Conservation (phyloP, 2,329 filamentous ascomycete species). For the Penicillium sp. region DNA sequence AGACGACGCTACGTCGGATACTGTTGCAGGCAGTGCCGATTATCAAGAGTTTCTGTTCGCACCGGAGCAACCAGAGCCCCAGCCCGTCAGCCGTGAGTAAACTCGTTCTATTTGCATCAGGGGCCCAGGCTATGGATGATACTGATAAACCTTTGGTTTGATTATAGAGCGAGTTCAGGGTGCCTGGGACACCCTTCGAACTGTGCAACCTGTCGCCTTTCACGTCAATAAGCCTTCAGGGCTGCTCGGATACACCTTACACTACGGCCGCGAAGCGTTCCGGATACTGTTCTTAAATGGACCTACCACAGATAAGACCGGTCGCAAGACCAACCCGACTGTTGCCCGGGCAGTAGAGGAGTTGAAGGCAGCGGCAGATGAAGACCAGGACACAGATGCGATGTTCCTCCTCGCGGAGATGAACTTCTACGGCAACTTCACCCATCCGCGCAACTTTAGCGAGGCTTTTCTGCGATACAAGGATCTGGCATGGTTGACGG, state of each 20-base stretch:
- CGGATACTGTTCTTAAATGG: slow-evolving; percentile 62
- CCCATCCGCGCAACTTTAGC: slow-evolving; percentile 74
- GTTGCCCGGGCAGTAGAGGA: slow-evolving; percentile 57
- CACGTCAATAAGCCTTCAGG: slow-evolving; percentile 51
- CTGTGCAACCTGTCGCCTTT: slow-evolving; percentile 23
- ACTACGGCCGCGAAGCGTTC: slow-evolving; percentile 61
- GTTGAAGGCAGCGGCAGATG: slow-evolving; percentile 55
- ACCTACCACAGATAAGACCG: slow-evolving; percentile 46
- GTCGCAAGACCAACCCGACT: slow-evolving; percentile 36
- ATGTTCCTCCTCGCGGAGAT: slow-evolving; percentile 86
- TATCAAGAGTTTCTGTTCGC: slow-evolving; percentile 21
- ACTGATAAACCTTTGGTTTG: slow-evolving; percentile 8
- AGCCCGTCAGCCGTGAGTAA: slow-evolving; percentile 31
- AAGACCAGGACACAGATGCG: slow-evolving; percentile 64
- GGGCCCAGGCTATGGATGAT: neutral
- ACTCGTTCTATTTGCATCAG: slow-evolving; percentile 5
- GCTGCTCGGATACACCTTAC: slow-evolving; percentile 52
- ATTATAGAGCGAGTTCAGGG: slow-evolving; percentile 31
- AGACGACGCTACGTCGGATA: slow-evolving; percentile 13
- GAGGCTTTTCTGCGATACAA: slow-evolving; percentile 78
- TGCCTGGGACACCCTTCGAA: slow-evolving; percentile 30
- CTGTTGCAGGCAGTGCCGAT: slow-evolving; percentile 16
- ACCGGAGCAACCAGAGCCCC: slow-evolving; percentile 15
- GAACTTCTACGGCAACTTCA: slow-evolving; percentile 95
- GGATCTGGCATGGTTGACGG: slow-evolving; percentile 67